phyloP scores from a whole-genome alignment of 768 basidiomycete genomes.

The Boletus rubropictus region DNA sequence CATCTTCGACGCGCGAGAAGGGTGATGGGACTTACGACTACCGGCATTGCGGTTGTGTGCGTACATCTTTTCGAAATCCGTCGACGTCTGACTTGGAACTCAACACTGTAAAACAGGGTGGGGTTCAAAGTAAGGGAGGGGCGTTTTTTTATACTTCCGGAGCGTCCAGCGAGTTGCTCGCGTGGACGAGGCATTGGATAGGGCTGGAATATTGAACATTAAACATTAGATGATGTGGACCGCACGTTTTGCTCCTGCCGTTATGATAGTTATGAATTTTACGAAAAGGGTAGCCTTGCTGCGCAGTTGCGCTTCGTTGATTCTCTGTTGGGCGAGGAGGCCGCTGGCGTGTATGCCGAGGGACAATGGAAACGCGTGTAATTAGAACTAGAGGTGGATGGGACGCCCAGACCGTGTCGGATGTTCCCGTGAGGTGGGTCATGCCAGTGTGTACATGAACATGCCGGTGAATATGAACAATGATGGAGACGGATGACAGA shows the following conservation, averaged over 20 bases:
- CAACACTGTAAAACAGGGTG: not conserved
- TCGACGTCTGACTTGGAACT: not conserved
- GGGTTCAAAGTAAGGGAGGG: not conserved
- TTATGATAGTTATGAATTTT: constrained; percentile 6
- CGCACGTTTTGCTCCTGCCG: constrained; percentile 3
- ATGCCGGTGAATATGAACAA: not conserved
- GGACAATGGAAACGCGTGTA: constrained; percentile 2
- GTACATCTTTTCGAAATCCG: constrained; percentile 1
- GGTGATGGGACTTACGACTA: constrained; percentile 1
- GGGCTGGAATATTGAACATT: not conserved
- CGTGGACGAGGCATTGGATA: constrained; percentile 6
- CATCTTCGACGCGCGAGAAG: not conserved
- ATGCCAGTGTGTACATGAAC: constrained; percentile 1
- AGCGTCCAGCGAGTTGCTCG: not conserved
- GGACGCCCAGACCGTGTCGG: not conserved
- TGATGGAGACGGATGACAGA: no score
- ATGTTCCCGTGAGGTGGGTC: not conserved
- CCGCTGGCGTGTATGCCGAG: not conserved
- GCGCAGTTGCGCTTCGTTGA: not conserved
- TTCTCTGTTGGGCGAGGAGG: not conserved
- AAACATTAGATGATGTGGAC: constrained; percentile 1
- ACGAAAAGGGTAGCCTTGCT: not conserved
- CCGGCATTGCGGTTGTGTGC: not conserved
- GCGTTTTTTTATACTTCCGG: constrained; percentile 8
- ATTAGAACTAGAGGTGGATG: not conserved